phyloP scores from a whole-genome alignment of 208 protist species.

The Crithidia fasciculata region DNA sequence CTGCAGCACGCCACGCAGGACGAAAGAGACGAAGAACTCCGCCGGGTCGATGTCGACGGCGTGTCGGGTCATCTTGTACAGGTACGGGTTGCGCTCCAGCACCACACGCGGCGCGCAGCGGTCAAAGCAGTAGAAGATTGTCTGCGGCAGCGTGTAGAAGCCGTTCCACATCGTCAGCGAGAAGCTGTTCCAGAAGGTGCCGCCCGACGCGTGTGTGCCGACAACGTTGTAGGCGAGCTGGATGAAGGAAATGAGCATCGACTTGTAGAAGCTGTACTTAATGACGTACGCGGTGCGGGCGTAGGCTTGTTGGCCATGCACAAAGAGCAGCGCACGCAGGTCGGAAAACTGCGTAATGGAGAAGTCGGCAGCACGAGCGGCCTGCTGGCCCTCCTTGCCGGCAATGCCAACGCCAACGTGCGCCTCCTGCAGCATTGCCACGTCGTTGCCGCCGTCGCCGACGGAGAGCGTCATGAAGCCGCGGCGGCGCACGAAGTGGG shows the following conservation, averaged over 20 bases:
- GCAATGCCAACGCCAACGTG: constrained; percentile 93
- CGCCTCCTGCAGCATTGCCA: constrained; percentile 95
- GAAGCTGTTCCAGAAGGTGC: constrained; percentile 93
- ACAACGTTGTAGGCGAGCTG: constrained; percentile 90
- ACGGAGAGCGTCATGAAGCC: constrained; percentile 90
- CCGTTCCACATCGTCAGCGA: constrained; percentile 92
- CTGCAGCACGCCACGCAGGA: constrained; percentile 81
- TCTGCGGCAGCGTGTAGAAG: constrained; percentile 90
- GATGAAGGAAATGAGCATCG: constrained; percentile 93
- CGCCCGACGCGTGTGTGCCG: constrained; percentile 72
- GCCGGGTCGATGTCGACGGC: constrained; percentile 52
- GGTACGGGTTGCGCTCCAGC: constrained; percentile 67
- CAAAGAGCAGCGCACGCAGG: constrained; percentile 92
- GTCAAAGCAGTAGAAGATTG: constrained; percentile 91
- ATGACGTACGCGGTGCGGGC: constrained; percentile 92
- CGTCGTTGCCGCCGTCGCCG: constrained; percentile 97
- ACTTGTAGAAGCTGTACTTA: constrained; percentile 99
- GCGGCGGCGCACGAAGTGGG: constrained; percentile 67
- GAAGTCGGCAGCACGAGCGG: constrained; percentile 95
- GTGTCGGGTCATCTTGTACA: constrained; percentile 79
- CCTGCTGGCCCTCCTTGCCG: constrained; percentile 94
- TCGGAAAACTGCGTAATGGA: constrained; percentile 93
- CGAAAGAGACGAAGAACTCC: constrained; percentile 78
- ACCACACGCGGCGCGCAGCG: constrained; percentile 75
- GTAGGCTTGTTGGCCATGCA: constrained; percentile 96